A percentile compares a stretch with the other conserved stretches of the same genome.
Evolutionary conservation across 768 basidiomycete species (phyloP).

Genomic region (Baorangia bicolor): DNA sequence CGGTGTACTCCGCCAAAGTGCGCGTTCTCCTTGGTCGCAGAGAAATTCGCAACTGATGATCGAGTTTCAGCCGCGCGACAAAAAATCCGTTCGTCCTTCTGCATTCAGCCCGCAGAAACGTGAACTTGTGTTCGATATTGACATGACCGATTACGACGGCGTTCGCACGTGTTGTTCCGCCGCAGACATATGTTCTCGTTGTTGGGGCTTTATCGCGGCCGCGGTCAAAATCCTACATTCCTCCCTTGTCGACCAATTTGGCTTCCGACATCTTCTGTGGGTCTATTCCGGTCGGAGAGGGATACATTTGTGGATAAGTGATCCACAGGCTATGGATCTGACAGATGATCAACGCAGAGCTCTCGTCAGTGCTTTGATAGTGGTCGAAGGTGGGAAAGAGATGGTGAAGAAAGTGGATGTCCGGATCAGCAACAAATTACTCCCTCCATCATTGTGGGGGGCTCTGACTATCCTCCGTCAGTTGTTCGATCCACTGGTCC

Average conservation of each 20-base stretch:
- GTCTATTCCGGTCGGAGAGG: conserved; percentile 98
- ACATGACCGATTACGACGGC: conserved; percentile 99
- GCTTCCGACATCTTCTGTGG: conserved; percentile 89
- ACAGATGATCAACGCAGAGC: conserved; percentile 90
- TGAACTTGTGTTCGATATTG: conserved; percentile 98
- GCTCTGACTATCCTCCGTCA: conserved; percentile 50
- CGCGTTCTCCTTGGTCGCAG: conserved; percentile 30
- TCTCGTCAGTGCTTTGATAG: conserved; percentile 83
- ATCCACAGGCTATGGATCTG: conserved; percentile 80
- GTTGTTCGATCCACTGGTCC: conserved; percentile 64
- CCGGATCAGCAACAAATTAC: conserved; percentile 39
- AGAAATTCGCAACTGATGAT: background rate
- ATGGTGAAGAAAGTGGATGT: conserved; percentile 82
- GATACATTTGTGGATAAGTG: conserved; percentile 97
- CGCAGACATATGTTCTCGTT: conserved; percentile 86
- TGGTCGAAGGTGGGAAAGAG: conserved; percentile 79
- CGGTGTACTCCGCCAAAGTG: conserved; percentile 85
- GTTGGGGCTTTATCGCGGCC: conserved; percentile 93
- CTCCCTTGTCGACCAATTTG: conserved; percentile 84
- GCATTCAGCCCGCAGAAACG: conserved; percentile 74
- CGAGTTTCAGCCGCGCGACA: conserved; percentile 73
- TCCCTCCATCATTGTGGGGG: conserved; percentile 74
- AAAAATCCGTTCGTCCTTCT: conserved; percentile 71
- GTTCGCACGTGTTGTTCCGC: conserved; percentile 93
- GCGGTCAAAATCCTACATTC: conserved; percentile 86